Evolutionary conservation across 2,329 filamentous ascomycete genomes (phyloP).

Genomic region (Fusarium sp.): DNA sequence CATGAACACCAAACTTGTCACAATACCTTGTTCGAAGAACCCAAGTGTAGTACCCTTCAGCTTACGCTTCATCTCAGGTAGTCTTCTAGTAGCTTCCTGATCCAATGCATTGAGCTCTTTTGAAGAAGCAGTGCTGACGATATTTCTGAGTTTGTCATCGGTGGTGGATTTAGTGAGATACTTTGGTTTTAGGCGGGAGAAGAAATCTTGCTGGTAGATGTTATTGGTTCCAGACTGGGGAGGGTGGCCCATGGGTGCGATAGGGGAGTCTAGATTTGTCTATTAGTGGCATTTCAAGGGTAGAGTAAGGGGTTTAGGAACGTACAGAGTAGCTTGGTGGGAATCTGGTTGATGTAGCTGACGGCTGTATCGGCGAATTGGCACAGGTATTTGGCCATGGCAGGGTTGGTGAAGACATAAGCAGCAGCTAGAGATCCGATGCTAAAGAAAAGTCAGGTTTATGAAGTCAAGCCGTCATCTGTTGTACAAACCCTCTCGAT

Average conservation of each 20-base stretch:
- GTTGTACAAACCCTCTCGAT: neutral
- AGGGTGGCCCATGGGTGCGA: conserved; percentile 1
- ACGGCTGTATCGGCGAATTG: conserved; percentile 21
- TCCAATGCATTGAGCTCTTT: neutral
- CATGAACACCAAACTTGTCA: conserved; percentile 17
- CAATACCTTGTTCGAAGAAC: conserved; percentile 32
- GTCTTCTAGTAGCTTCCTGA: conserved; percentile 1
- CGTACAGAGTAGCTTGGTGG: conserved; percentile 17
- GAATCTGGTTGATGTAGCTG: conserved; percentile 24
- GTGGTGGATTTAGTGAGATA: conserved; percentile 1
- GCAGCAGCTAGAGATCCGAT: conserved; percentile 7
- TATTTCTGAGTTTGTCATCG: neutral
- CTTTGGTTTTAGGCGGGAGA: conserved; percentile 19
- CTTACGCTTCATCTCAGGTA: conserved; percentile 14
- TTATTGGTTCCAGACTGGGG: neutral
- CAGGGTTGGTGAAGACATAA: conserved; percentile 23
- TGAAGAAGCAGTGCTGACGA: neutral
- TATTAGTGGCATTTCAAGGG: neutral
- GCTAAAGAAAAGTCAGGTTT: neutral
- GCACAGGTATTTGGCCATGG: conserved; percentile 24
- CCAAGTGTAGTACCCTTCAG: conserved; percentile 20
- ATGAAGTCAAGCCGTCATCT: rapidly evolving
- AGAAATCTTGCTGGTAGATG: conserved; percentile 9
- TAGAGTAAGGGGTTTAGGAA: rapidly evolving
- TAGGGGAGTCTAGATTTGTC: neutral